These are phyloP conservation scores for Boletellus deceptivus DNA, from an alignment of 1,284 basidiomycete genomes.

Conservation along the genomic window DNA sequence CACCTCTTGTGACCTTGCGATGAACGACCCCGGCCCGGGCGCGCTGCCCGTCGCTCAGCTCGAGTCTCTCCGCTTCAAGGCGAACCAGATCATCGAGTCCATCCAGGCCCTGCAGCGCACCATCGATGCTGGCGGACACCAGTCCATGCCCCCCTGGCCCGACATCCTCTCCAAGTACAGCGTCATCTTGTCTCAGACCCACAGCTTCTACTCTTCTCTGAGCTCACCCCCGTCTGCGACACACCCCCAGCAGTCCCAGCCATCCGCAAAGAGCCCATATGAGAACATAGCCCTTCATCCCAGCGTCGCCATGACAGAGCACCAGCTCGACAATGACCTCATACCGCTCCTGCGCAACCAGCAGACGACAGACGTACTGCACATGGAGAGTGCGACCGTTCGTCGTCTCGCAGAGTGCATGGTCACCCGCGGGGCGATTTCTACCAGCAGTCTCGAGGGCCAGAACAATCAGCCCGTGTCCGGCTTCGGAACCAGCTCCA, in stretches of 20 bases:
- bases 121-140: constrained; percentile 55
- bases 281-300: constrained; percentile 69
- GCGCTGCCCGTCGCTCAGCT: constrained; percentile 52
- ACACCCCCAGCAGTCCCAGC: constrained; percentile 13
- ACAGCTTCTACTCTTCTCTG: constrained; percentile 64
- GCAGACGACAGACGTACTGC: constrained; percentile 71
- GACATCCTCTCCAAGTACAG: constrained; percentile 82
- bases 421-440: constrained; percentile 57
- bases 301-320: constrained; percentile 51
- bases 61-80: constrained; percentile 71
- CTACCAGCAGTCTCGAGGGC: constrained; percentile 40
- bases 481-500: constrained; percentile 10
- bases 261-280: constrained; percentile 42
- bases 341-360: constrained; percentile 71
- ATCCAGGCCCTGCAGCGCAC: constrained; percentile 61
- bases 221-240: constrained; percentile 38
- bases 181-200: constrained; percentile 74
- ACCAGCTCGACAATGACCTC: constrained; percentile 67
- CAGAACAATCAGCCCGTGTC: constrained; percentile 12
- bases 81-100: constrained; percentile 72
- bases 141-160: constrained; percentile 70
- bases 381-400: constrained; percentile 65
- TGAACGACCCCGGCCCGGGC: constrained; percentile 22
- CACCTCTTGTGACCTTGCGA: constrained; percentile 15
- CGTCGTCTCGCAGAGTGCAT: constrained; percentile 65